Base-by-base conservation (phyloP, 805 yeast species). In the Candida sanyiensis region DNA sequence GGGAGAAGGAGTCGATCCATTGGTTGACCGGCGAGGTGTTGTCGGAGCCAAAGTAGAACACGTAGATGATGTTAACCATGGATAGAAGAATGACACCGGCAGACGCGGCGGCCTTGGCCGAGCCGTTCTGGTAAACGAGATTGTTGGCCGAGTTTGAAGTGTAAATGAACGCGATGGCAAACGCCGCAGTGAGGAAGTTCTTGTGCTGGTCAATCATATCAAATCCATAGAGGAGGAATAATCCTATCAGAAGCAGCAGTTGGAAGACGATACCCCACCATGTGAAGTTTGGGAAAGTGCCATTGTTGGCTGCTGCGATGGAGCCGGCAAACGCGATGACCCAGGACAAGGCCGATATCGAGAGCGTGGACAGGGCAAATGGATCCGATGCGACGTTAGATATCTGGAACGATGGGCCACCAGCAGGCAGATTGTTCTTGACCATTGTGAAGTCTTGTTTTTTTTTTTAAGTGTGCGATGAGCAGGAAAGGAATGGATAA, bases 211-310 rank as follows among this genome's bases (percentile, higher is more conserved):
- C 87, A 43, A 86, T 67, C 31, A 77, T 62, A 60, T 83, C 80
- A 52, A 63, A 64, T 58, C 77, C 70, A 61, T 73, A 86, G 46
- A 77, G 66, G 40, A 68, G 50, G 29, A 71, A 69, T 43, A 74
- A 69, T 16, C 68, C 57, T 5, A 76, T 49, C 16, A 83, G 69
- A 29, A 86, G 49, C 22, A 85, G 45, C 16, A 88, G 65, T 61
- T 90, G 80, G 56, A 77, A 93, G 2, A 83, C 89, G 6, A 93
- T 60, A 2, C 95, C 95, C 98, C 98, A 93, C 98, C 98, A 90
- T 4, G 93, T 76, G 61, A 90, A 83, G 47, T 77, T 75, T 1
- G 97, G 96, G 56, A 82, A 86, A 6, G 61, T 48, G 12, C 62
- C 59, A 13, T 56, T 39, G 5, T 45, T 15, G 13, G 67, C 68